Evolutionary conservation across 805 yeast species (phyloP), one percentile per base, ranked within the genome.

Genomic region (Wickerhamiella australiensis): DNA sequence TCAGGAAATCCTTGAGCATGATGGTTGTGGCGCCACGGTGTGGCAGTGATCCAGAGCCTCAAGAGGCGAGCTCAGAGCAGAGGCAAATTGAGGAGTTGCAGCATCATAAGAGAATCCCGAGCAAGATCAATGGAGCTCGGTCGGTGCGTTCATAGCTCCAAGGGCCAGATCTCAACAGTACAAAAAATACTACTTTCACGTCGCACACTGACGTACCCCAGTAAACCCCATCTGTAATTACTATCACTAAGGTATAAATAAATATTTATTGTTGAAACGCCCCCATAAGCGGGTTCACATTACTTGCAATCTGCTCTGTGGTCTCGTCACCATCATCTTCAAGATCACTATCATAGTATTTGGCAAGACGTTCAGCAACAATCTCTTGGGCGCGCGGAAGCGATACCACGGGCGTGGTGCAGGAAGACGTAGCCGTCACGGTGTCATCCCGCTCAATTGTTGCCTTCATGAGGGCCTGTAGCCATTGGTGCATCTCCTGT

Each of bases 381-480:
- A 92, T 65, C 59, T 80, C 94, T 65, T 86, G 94, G 0, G 98
- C 98, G 58, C 78, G 80, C 44, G 79, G 77, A 54, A 92, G 69
- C 9, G 95, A 80, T 7, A 92, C 87, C 0, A 97, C 90, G n/a
- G 98, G 97, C 0, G 96, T 86, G 11, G 83, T 81, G 64, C 95
- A 90, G 13, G 96, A 83, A 53, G 95, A 82, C 8, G 88, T 81
- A 1, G 86, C 92, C 0, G 98, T 96, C 12, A 84, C 85, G 1
- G 84, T 66, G 51, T 92, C 96, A 66, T 92, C 98, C 50, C 94
- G 73, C 62, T 92, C 99, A 58, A 92, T 94, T 0, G 97, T 92
- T 0, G 97, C 94, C 53, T 88, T 86, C 78, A 88, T 85, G 53
- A 92, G 70, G 0, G 96, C 94, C 48, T 87, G 83, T 79, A 88